Base-by-base conservation (phyloP, 2,329 filamentous ascomycete species). In the Plectosphaerella cucumerina region DNA sequence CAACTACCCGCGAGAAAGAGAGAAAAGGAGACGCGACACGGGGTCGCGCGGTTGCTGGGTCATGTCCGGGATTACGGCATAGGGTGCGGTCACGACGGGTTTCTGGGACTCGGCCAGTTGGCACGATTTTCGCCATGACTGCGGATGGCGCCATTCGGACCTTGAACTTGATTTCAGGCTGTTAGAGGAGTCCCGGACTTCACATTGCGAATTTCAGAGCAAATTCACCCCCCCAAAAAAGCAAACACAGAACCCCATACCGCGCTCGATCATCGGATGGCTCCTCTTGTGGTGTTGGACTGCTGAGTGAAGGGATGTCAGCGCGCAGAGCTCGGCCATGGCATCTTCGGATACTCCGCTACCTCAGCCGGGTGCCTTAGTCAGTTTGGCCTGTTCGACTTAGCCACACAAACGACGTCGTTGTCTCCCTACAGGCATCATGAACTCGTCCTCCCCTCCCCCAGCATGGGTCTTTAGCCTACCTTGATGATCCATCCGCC, bases 181-280 rank as follows among this genome's bases (percentile, higher is more conserved):
- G 39, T 42, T 42, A 42, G 39, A 42, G 39, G 39, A 42, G 39
- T 42, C 39, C 17, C 39, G 39, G 39, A 42, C 39, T 42, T 42
- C 39, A 17, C 39, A 42, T 42, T 42, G 39, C 39, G 39, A 42
- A 42, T 42, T 42, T 18, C 39, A 42, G 39, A 42, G n/a, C 39
- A 42, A 42, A 42, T 42, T 37, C 35, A 10, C 14, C n/a, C 39
- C 17, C 39, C 15, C 39, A 41, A n/a, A n/a, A 41, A 6, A 6
- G 15, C 37, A 20, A 31, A 31, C 26, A 31, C 39, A 18, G n/a
- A 20, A 6, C 10, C n/a, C 39, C 9, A 42, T 42, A 17, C 26
- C 39, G 39, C 39, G 17, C 39, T 20, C 18, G 39, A 21, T 20
- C 37, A 37, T 37, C 12, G 10, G 17, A 37, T 11, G 26, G 26